Base-by-base conservation (phyloP, 805 yeast genomes). In the Saccharomyces eubayanus region DNA sequence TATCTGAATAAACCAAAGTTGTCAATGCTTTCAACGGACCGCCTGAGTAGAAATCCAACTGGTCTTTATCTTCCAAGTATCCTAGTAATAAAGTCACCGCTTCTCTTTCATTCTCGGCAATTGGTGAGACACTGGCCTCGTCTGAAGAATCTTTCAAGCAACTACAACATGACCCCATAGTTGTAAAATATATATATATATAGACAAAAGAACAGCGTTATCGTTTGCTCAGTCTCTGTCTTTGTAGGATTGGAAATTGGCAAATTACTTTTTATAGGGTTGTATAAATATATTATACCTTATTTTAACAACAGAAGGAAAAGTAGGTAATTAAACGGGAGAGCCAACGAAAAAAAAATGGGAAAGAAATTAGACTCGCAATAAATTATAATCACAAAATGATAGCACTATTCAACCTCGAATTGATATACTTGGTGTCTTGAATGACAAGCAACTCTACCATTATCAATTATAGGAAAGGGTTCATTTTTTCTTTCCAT, bases 91-190 rank as follows among this genome's bases (percentile, higher is more conserved):
- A 88, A 6, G 96, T 84, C 48, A 94, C 96, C 30, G 99, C 99
- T 63, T 89, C 97, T 56, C 99, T 80, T 73, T 94, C 99, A 67
- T 92, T 90, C 64, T 94, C 98, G 10, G 96, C 97, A 54, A 94
- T 57, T 87, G 92, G 74, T 80, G 85, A 80, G 73, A 62, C 82
- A 57, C 81, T 84, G 50, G 79, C 73, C 51, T 75, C 78, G 48
- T 78, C 66, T 47, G 62, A 56, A 36, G 65, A 52, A 41, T 64
- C 66, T 48, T 56, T 63, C 31, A 73, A 59, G 62, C 82, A 77
- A 66, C 83, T 77, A 59, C 79, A 77, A 62, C 83, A 77, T 52
- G 69, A 67, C 59, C 84, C 84, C 84, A 80, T 80, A 43, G 52
- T 48, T 36, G 43, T 21, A 46, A 27, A 46, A n/a, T 40, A 24